Base-by-base conservation (phyloP, 75 land plant genomes). In the Larix kaempferi region DNA sequence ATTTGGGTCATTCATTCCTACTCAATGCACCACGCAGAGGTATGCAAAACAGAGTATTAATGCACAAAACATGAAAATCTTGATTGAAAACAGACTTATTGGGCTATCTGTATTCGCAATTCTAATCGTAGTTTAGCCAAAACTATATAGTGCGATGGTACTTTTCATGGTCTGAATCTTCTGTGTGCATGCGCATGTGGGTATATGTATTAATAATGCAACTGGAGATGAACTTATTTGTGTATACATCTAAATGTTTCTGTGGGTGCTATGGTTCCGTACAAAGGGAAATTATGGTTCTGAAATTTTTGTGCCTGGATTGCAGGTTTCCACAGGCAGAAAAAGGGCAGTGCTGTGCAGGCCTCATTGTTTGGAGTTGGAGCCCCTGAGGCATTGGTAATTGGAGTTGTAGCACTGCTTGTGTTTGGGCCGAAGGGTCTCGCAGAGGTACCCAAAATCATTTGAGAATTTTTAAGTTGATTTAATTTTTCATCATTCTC, bases 401-500 rank as follows among this genome's bases (percentile, higher is more conserved):
- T 96, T 71, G 99, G 91, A 22, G 99, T 96, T 26, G 98, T 96
- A 59, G 99, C 99, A 64, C 82, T 96, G 85, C 85, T 96, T 74
- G 99, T 96, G 8, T 96, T 96, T 86, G 99, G 99, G 14, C 99
- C 99, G 21, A 96, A 94, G 77, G 99, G 99, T 57, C 91, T 96
- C 60, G 99, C 99, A 57, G 99, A 96, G 95, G 99, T 94, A 5
- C 71, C 74, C 57, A 59, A 1, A 21, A 23, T 4, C 35, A 56
- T 17, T 64, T 59, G 27, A 75, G 71, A 64, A 33, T 21, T 23
- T 19, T 54, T 75, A 33, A 27, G n/a, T 75, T 11, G n/a, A 25
- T 29, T n/a, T 59, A 11, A 22, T 41, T 41, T 69, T 21, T 69
- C 13, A 69, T 29, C n/a, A 14, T 69, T 23, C 73, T 21, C 26